phyloP scores from a whole-genome alignment of 768 basidiomycete genomes.

The Macrolepiota dolichaula region DNA sequence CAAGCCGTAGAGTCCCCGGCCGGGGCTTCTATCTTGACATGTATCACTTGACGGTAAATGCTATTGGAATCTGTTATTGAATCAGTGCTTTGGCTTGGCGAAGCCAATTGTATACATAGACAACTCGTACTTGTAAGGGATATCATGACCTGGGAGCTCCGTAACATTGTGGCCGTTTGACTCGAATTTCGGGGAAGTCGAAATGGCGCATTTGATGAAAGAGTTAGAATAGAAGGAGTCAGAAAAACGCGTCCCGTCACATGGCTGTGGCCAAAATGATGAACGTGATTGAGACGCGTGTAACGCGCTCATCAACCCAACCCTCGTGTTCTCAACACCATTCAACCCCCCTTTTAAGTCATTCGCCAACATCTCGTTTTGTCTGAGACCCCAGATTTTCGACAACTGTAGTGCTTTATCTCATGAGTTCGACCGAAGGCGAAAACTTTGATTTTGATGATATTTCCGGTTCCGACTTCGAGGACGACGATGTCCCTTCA shows the following conservation, averaged over 20 bases:
- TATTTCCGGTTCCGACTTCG: constrained; percentile 54
- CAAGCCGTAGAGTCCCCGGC: constrained; percentile 37
- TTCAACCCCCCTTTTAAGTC: constrained; percentile 1
- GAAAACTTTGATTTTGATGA: constrained; percentile 65
- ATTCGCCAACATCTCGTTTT: neutral
- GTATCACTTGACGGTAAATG: neutral
- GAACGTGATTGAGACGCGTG: constrained; percentile 2
- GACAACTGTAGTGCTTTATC: neutral
- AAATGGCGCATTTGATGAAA: neutral
- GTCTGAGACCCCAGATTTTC: neutral
- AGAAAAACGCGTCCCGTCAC: neutral
- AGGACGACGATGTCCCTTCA: constrained; percentile 63
- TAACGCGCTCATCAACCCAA: neutral
- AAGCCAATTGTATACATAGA: neutral
- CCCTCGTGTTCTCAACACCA: neutral
- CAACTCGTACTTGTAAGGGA: neutral
- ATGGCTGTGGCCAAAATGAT: neutral
- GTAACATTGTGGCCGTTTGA: neutral
- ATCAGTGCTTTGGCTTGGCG: neutral
- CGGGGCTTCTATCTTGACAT: neutral
- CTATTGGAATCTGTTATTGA: neutral
- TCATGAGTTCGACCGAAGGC: constrained; percentile 73
- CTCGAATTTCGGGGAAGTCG: neutral
- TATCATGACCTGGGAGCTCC: neutral
- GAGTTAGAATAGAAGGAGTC: neutral